phyloP scores from a whole-genome alignment of 75 land plant species.

The Selaginella moellendorffii region DNA sequence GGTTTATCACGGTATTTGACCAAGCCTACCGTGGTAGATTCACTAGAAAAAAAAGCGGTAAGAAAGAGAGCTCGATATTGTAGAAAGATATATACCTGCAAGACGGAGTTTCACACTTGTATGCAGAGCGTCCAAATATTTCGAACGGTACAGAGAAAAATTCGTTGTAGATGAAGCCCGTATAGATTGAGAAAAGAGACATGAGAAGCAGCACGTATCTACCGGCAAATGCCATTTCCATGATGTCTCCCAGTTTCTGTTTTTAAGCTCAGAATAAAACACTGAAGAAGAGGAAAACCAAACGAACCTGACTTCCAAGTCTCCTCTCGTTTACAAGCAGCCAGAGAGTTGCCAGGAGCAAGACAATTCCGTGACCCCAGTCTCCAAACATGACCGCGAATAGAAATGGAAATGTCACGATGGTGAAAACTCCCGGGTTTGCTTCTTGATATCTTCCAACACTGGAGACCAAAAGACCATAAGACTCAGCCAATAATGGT shows the following conservation, averaged over 20 bases:
- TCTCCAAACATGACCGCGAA: slow-evolving; percentile 99
- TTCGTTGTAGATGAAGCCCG: slow-evolving; percentile 94
- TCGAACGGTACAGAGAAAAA: slow-evolving; percentile 86
- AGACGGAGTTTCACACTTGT: slow-evolving; percentile 62
- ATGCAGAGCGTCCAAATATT: slow-evolving; percentile 71
- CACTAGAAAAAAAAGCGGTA: slow-evolving; percentile 29
- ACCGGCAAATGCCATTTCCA: slow-evolving; percentile 84
- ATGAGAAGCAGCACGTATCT: slow-evolving; percentile 89
- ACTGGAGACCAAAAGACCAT: slow-evolving; percentile 32
- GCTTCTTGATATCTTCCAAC: slow-evolving; percentile 86
- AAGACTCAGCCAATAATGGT: background rate
- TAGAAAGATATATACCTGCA: slow-evolving; percentile 60
- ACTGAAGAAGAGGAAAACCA: too few relatives aligned
- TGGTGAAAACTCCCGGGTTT: slow-evolving; percentile 85
- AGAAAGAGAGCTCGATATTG: background rate
- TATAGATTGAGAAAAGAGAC: slow-evolving; percentile 89
- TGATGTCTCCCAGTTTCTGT: slow-evolving; percentile 96
- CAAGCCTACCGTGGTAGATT: slow-evolving; percentile 58
- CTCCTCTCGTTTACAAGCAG: slow-evolving; percentile 67
- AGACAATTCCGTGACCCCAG: slow-evolving; percentile 95
- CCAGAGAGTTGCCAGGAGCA: slow-evolving; percentile 56
- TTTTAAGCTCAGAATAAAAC: too few relatives aligned
- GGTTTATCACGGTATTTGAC: slow-evolving; percentile 41
- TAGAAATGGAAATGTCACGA: slow-evolving; percentile 89
- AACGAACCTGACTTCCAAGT: slow-evolving; percentile 60